Conservation (phyloP, 2,329 filamentous ascomycete species). For the Ophiocordyceps camponoti-rufipedis region DNA sequence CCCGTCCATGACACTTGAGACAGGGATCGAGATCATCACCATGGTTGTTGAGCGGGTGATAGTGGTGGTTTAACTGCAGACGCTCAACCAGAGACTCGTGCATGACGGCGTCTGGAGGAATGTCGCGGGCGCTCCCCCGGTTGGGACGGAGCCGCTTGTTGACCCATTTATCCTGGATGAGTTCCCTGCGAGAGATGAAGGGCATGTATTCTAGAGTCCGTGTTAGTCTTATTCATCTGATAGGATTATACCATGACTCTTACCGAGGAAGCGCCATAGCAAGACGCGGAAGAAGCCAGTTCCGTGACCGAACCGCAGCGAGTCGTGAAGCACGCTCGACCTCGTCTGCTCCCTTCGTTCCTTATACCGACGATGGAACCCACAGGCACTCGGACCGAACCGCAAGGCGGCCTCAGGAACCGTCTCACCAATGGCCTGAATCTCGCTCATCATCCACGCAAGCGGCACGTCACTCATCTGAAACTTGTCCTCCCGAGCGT, state of each 20-base stretch:
- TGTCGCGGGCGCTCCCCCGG: constrained; percentile 16
- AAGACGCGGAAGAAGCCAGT: constrained; percentile 19
- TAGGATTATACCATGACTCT: constrained; percentile 4
- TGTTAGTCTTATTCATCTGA: background rate
- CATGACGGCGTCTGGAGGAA: constrained; percentile 18
- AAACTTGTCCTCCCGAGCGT: constrained; percentile 14
- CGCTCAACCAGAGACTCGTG: constrained; percentile 19
- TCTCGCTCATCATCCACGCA: constrained; percentile 33
- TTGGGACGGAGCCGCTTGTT: constrained; percentile 20
- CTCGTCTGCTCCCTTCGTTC: constrained; percentile 13
- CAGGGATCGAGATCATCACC: constrained; percentile 12
- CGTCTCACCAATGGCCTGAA: constrained; percentile 17
- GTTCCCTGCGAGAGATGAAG: constrained; percentile 21
- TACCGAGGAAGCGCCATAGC: constrained; percentile 24
- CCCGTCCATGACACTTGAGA: constrained; percentile 8
- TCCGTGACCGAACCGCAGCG: constrained; percentile 17
- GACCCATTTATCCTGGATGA: constrained; percentile 13
- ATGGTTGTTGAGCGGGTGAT: constrained; percentile 17
- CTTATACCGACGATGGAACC: constrained; percentile 15
- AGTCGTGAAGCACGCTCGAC: constrained; percentile 18
- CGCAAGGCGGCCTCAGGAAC: constrained; percentile 14
- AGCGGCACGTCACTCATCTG: constrained; percentile 31
- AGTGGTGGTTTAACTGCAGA: constrained; percentile 10
- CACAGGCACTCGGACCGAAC: constrained; percentile 13
- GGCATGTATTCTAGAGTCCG: constrained; percentile 16